Evolutionary conservation across 345 rosid species (phyloP), one percentile per base, ranked within the genome.

Genomic region (Acer saccharum): DNA sequence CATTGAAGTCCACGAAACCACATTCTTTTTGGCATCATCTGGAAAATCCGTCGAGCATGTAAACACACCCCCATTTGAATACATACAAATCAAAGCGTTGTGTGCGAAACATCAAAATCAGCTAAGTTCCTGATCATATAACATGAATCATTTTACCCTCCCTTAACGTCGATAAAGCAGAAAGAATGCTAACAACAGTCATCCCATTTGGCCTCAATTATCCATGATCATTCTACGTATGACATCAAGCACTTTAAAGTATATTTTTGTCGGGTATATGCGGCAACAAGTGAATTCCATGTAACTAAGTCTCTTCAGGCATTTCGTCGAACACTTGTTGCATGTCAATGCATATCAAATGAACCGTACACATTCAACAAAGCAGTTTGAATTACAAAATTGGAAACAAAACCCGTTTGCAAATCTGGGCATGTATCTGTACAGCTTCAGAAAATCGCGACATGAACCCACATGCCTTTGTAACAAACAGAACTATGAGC

Each of bases 1-100:
- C 62, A 88, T 84, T 3, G 84, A 48, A 12, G 88, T 86, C 82
- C 82, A 86, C 1, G 87, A 84, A 76, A 86, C 83, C 65, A 83
- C 81, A 54, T 71, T 83, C 68, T 65, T 81, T 0, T n/a, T 35
- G 80, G 80, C 81, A 82, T 82, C 23, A 25, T 17, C 25, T n/a
- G 39, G 54, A 81, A 84, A 57, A 82, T 62, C 60, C 74, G 20
- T 61, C 64, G 48, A 29, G 88, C 86, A 17, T 54, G 78, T 20
- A 4, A 10, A 83, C 27, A 41, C 55, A 48, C n/a, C 84, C 68
- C 32, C 84, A 78, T 72, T 78, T 57, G 84, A 78, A 63, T 85
- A 83, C 84, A 83, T 83, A 46, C 69, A 66, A 41, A 80, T 77
- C 69, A 80, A 65, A 71, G 83, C 76, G 70, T 80, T 83, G 76